Percentiles rank a stretch among this genome's conserved stretches.
Evolutionary conservation across 805 yeast genomes (phyloP).

Genomic region (Naumovozyma baii): DNA sequence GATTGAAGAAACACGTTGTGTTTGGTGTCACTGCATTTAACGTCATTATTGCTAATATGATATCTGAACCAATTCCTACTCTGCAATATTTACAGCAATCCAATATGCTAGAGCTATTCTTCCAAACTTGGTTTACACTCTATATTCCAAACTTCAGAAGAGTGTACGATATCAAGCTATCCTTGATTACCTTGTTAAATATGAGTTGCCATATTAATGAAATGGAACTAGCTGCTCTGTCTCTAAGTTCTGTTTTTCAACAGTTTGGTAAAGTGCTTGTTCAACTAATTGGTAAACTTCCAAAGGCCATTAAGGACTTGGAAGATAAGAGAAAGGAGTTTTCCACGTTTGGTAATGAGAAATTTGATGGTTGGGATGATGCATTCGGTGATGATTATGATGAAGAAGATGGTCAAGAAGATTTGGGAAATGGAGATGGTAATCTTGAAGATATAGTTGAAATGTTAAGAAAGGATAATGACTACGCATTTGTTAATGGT

Average conservation of each 20-base stretch:
- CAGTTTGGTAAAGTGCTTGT: conserved; percentile 46
- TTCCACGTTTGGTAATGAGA: conserved; percentile 28
- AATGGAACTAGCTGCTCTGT: conserved; percentile 26
- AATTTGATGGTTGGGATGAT: conserved; percentile 23
- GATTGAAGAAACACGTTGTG: conserved; percentile 20
- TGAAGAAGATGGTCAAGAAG: conserved; percentile 31
- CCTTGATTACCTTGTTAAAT: conserved; percentile 56
- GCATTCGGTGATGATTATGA: conserved; percentile 29
- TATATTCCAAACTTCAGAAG: conserved; percentile 45
- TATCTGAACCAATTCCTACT: conserved; percentile 43
- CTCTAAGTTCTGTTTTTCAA: conserved; percentile 33
- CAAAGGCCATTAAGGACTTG: conserved; percentile 57
- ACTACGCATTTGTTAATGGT: conserved; percentile 28
- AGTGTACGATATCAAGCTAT: conserved; percentile 74
- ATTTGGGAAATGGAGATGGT: conserved; percentile 30
- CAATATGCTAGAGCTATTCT: conserved; percentile 40
- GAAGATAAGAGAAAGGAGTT: conserved; percentile 56
- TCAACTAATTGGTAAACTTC: conserved; percentile 47
- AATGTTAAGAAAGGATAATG: conserved; percentile 38
- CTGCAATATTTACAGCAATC: conserved; percentile 40
- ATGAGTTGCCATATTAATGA: conserved; percentile 29
- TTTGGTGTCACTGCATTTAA: conserved; percentile 35
- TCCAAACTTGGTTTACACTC: conserved; percentile 34
- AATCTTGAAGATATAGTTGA: conserved; percentile 35
- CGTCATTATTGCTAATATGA: conserved; percentile 53